Percentiles rank a stretch among this genome's conserved stretches.
These are phyloP conservation scores for Fusarium secorum DNA, from an alignment of 2,329 filamentous ascomycete genomes.

Conservation along the genomic window DNA sequence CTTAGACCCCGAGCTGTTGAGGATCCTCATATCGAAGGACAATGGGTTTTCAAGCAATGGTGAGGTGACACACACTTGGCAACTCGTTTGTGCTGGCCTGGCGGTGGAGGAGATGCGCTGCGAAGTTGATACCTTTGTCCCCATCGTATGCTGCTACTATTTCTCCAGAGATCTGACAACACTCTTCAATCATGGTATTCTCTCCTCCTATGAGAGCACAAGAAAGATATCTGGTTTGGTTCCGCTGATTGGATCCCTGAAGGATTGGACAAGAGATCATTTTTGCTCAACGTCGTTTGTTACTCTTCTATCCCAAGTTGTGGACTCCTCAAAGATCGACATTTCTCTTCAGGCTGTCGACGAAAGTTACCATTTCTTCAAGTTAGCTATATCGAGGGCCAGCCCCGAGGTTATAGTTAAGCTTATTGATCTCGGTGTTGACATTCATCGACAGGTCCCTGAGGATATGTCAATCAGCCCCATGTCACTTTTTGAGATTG, in stretches of 20 bases:
- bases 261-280: neutral
- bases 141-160: neutral
- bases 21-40: neutral
- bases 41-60: neutral
- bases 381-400: rapidly evolving
- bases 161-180: neutral
- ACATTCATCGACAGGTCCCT: neutral
- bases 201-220: neutral
- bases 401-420: rapidly evolving
- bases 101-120: neutral
- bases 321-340: neutral
- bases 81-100: neutral
- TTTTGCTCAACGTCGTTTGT: neutral
- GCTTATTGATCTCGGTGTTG: neutral
- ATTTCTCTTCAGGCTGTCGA: neutral
- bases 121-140: neutral
- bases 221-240: rapidly evolving
- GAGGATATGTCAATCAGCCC: neutral
- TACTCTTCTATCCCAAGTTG: neutral
- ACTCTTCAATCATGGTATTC: neutral
- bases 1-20: neutral
- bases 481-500: neutral
- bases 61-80: neutral
- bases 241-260: neutral
- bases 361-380: neutral